Percentiles rank a stretch among this genome's conserved stretches.
Evolutionary conservation across 192 early-diverging fungal genomes (phyloP).

Genomic region (Gryganskiella cystojenkinii): DNA sequence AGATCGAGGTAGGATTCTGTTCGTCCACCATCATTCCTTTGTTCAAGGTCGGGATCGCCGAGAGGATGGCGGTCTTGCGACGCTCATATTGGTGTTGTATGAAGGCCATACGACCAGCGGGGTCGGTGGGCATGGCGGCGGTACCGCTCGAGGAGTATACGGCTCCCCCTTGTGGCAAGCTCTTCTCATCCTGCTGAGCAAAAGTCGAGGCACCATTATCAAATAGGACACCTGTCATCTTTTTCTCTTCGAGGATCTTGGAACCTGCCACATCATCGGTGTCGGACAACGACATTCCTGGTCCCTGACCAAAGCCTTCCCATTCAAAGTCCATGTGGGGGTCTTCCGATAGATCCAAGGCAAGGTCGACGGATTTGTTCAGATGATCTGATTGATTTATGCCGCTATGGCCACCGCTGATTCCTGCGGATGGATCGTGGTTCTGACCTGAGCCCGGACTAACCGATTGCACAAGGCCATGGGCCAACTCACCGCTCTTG

Average conservation of each 20-base stretch:
- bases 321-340: constrained; percentile 37
- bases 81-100: constrained; percentile 12
- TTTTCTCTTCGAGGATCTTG: constrained; percentile 18
- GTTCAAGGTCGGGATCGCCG: constrained; percentile 25
- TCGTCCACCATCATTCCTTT: constrained; percentile 7
- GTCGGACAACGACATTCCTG: constrained; percentile 10
- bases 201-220: constrained; percentile 12
- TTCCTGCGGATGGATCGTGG: constrained; percentile 28
- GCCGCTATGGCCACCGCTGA: constrained; percentile 20
- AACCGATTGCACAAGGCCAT: constrained; percentile 12
- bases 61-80: constrained; percentile 3
- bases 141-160: neutral
- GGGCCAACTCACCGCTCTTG: constrained; percentile 33
- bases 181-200: constrained; percentile 11
- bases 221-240: neutral
- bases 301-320: constrained; percentile 46
- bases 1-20: constrained; percentile 2
- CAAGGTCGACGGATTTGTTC: neutral
- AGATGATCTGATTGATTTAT: constrained; percentile 6
- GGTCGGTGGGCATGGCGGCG: constrained; percentile 7
- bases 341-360: constrained; percentile 20
- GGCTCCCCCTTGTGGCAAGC: neutral
- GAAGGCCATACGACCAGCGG: neutral
- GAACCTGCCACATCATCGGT: neutral
- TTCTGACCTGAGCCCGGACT: constrained; percentile 32